These are phyloP conservation scores for Tulasnella sp. DNA, from an alignment of 768 basidiomycete genomes.

Conservation along the genomic window DNA sequence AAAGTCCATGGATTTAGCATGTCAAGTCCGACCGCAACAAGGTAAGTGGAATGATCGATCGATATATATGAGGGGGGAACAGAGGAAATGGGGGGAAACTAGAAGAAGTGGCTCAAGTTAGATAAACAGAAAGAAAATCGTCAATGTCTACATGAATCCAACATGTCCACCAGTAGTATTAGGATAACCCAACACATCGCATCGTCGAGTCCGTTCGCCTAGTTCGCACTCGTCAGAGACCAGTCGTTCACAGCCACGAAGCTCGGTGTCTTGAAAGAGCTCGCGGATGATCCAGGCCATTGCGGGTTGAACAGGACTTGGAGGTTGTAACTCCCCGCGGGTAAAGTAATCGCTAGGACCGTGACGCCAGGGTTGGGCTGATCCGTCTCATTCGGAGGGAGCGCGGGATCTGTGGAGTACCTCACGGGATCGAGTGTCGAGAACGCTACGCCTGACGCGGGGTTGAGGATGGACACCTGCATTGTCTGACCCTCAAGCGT, in stretches of 20 bases:
- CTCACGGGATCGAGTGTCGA: constrained; percentile 44
- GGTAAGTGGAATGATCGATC: too few relatives aligned
- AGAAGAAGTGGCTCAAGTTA: too few relatives aligned
- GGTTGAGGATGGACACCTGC: constrained; percentile 53
- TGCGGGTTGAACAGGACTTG: constrained; percentile 92
- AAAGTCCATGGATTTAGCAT: too few relatives aligned
- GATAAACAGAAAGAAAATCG: too few relatives aligned
- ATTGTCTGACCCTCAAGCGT: constrained; percentile 58
- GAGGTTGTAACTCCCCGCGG: constrained; percentile 62
- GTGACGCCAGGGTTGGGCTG: constrained; percentile 69
- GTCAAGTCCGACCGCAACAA: too few relatives aligned
- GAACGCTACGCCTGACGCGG: constrained; percentile 58
- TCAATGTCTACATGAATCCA: too few relatives aligned
- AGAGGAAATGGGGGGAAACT: too few relatives aligned
- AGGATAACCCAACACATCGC: too few relatives aligned
- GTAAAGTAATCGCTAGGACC: constrained; percentile 58
- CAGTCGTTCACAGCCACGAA: constrained; percentile 63
- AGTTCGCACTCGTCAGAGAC: constrained; percentile 68
- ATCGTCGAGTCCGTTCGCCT: background rate
- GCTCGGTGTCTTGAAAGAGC: constrained; percentile 55
- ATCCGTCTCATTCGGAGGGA: constrained; percentile 49
- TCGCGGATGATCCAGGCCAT: constrained; percentile 60
- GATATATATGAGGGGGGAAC: too few relatives aligned
- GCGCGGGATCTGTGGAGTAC: constrained; percentile 48
- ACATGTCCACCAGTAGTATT: too few relatives aligned